phyloP scores from a whole-genome alignment of 2,329 filamentous ascomycete genomes.

The Plenodomus biglobosus region DNA sequence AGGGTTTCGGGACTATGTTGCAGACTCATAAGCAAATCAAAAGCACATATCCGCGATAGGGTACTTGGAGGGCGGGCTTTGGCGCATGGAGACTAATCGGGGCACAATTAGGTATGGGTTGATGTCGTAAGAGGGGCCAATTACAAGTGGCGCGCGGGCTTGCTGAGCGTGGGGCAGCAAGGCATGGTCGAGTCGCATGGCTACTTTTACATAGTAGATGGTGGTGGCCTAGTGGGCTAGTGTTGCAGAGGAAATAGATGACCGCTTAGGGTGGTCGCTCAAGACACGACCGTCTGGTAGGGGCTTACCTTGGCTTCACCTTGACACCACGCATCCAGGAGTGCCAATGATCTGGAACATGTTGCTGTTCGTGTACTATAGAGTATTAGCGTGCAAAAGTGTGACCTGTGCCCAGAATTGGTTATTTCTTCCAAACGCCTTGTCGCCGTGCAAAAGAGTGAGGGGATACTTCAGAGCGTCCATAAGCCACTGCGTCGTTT shows the following conservation, averaged over 20 bases:
- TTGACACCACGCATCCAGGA: slow-evolving; percentile 19
- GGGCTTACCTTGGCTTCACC: slow-evolving; percentile 23
- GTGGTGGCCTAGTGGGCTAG: neutral
- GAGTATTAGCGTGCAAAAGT: slow-evolving; percentile 19
- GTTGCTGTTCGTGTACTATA: slow-evolving; percentile 17
- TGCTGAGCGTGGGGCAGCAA: neutral
- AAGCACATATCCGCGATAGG: neutral
- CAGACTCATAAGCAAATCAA: neutral
- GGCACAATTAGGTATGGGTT: no score
- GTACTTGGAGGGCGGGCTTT: no score
- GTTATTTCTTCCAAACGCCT: slow-evolving; percentile 16
- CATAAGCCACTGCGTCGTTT: slow-evolving; percentile 48
- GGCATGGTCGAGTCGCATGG: neutral
- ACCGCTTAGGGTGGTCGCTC: neutral
- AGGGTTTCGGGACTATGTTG: neutral
- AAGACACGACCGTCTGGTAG: neutral
- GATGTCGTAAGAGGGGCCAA: neutral
- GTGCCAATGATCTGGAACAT: slow-evolving; percentile 10
- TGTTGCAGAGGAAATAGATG: slow-evolving; percentile 1
- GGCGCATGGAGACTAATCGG: no score
- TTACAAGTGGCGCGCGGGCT: neutral
- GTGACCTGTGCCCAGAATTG: slow-evolving; percentile 9
- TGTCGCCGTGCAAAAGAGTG: slow-evolving; percentile 21
- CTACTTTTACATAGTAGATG: neutral
- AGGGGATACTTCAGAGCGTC: slow-evolving; percentile 34